Percentiles rank a stretch among this genome's conserved stretches.
phyloP scores from a whole-genome alignment of 495 filamentous ascomycete species.

The Schizothecium vesticola region DNA sequence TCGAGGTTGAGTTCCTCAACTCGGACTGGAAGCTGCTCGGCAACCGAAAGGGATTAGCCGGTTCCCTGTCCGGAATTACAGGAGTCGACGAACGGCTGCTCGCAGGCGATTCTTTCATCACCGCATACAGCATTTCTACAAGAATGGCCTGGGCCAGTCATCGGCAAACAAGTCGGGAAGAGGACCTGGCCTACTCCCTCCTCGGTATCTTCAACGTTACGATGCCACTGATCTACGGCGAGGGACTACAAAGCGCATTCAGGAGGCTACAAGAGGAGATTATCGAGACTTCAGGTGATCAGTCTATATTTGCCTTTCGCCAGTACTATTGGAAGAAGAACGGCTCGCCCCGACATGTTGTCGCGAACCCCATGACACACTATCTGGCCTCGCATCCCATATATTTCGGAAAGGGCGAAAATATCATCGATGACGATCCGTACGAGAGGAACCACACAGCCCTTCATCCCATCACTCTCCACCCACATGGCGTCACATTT shows the following conservation, averaged over 20 bases:
- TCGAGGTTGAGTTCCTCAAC: background rate
- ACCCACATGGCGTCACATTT: background rate
- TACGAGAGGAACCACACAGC: background rate
- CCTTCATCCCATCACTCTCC: background rate
- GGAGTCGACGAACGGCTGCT: background rate
- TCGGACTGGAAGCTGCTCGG: background rate
- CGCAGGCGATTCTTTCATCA: background rate
- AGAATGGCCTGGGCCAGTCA: background rate
- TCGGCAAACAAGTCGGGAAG: background rate
- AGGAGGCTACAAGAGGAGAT: slow-evolving; percentile 3
- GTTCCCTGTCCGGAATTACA: background rate
- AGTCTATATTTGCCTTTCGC: background rate
- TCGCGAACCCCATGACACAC: background rate
- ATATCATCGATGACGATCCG: background rate
- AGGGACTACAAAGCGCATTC: background rate
- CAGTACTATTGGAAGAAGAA: background rate
- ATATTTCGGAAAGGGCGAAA: background rate
- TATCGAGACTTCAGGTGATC: background rate
- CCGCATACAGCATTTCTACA: background rate
- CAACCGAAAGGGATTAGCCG: background rate
- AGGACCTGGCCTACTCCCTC: slow-evolving; percentile 2
- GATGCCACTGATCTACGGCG: slow-evolving; percentile 1
- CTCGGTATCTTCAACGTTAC: background rate
- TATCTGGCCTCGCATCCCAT: background rate
- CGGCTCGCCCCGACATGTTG: no score